Evolutionary conservation across 2,329 filamentous ascomycete genomes (phyloP), one percentile per base, ranked within the genome.

Genomic region (Penicillium sp.): DNA sequence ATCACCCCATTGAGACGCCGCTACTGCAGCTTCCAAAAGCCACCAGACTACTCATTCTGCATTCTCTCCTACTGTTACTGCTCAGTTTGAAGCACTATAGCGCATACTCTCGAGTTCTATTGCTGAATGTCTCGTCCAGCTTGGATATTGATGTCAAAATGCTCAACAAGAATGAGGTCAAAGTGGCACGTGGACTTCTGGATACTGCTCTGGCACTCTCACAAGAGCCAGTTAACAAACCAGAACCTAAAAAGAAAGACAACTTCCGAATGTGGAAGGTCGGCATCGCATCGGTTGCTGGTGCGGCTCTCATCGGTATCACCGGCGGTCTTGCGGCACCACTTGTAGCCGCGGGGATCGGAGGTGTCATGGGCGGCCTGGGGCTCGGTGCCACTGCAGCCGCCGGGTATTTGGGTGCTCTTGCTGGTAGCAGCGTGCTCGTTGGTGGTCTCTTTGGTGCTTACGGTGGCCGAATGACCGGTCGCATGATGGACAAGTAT

Each of bases 401-500:
- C 11, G 91, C 92, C 19, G 87, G 87, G 1, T 86, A 96, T 54
- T 79, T 98, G 0, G 94, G 93, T 11, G 84, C 87, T 18, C 82
- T 97, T 69, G 89, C 92, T 2, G 88, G 93, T 39, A 95, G 89
- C 61, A 86, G 88, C 5, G 84, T 95, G 16, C 81, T 92, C 43
- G 89, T 96, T 33, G 94, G 93, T 16, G 87, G 89, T 39, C 79
- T 98, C 40, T 97, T 98, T 70, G 95, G 95, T 9, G 91, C 95
- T n/a, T 96, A 96, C 71, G 90, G 90, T 44, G 87, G 89, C 1
- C 86, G 88, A 37, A 93, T 96, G 82, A 90, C 90, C 0, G 87
- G 88, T 54, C 89, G 92, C 73, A 91, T 93, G 82, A 90, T 97
- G 82, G 91, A 96, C 64, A 83, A 88, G n/a, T 96, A 96, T 72